Base-by-base conservation (phyloP, 192 early-diverging fungal genomes). In the Dispira parvispora region DNA sequence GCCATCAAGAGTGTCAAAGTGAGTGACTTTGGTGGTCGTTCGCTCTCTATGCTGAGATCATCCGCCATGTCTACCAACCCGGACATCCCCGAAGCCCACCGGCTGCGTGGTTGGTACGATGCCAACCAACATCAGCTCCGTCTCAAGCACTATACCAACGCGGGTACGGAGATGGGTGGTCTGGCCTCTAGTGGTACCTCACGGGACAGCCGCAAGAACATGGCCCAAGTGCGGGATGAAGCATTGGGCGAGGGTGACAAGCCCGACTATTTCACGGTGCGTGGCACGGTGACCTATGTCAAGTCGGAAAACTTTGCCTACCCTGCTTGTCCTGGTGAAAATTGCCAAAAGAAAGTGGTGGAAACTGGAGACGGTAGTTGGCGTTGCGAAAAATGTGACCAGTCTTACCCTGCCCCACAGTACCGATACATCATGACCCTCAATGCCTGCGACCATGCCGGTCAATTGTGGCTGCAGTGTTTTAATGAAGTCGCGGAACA, bases 351-450 rank as follows among this genome's bases (percentile, higher is more conserved):
- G 70, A 99, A 96, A 80, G 82, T 94, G 26, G 77, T 66, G 3
- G 81, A 89, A 46, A 80, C 84, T 46, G 46, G 42, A 27, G 55
- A 60, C 10, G 73, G 71, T 47, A 73, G 75, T 28, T 99, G 93
- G 93, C 66, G 89, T 56, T 99, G 96, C 68, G 94, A 94, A 62
- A 93, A 91, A 67, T 96, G 92, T 69, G 71, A 87, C 62, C 77
- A 77, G 56, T 68, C 76, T 4, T 86, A 73, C 67, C 76, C 82
- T 13, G 75, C 68, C 2, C 93, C 93, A 14, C 72, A 83, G 11
- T 87, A 91, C 76, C 74, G 91, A 68, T 98, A 94, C 67, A 82
- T 97, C 43, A 70, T 93, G 62, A 75, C 78, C 13, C 45, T 84
- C 44, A 81, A 76, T 56, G 71, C 88, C 21, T 72, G 76, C 53